A percentile compares a stretch with the other conserved stretches of the same genome.
These are phyloP conservation scores for Alternaria alternata DNA, from an alignment of 2,329 filamentous ascomycete species.

Conservation along the genomic window DNA sequence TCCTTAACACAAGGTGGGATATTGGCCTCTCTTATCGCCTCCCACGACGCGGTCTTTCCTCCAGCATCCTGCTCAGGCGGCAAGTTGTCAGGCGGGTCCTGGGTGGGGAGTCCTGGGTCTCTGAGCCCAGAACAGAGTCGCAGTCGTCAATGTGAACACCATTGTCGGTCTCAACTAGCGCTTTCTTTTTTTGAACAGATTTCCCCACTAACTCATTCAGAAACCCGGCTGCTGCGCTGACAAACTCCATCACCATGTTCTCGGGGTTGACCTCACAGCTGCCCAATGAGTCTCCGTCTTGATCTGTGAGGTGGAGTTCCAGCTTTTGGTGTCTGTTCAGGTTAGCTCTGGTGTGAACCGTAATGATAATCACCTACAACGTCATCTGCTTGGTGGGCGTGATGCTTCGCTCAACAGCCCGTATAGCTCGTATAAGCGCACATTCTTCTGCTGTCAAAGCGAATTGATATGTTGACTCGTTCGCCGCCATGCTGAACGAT, in stretches of 20 bases:
- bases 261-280: background rate
- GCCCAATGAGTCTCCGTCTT: conserved; percentile 1
- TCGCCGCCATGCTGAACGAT: background rate
- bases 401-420: background rate
- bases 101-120: background rate
- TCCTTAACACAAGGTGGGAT: conserved; percentile 11
- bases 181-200: background rate
- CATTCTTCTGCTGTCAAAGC: conserved; percentile 3
- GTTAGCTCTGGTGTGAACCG: background rate
- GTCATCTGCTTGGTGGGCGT: background rate
- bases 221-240: background rate
- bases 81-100: background rate
- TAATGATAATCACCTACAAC: background rate
- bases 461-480: background rate
- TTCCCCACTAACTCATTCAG: background rate
- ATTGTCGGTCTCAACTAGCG: background rate
- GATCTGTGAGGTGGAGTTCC: background rate
- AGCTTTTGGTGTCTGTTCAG: background rate
- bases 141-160: background rate
- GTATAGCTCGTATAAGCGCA: background rate
- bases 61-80: background rate
- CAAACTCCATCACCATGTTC: background rate
- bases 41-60: background rate
- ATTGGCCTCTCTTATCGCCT: background rate
- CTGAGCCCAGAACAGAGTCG: background rate